Evolutionary conservation across 2,329 filamentous ascomycete species (phyloP).

Genomic region (Cyanodermella asteris): DNA sequence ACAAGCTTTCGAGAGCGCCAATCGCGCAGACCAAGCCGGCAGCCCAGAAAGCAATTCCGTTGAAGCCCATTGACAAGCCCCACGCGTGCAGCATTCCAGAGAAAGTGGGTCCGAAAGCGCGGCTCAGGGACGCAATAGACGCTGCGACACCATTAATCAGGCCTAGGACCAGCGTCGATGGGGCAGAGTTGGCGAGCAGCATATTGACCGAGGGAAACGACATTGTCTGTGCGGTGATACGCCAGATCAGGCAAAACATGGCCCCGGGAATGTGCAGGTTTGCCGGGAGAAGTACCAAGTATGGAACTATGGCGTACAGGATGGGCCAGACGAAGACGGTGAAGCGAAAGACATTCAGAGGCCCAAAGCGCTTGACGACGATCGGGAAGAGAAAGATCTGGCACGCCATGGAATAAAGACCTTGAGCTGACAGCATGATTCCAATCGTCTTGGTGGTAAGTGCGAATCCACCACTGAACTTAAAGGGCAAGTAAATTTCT

Average conservation of each 20-base stretch:
- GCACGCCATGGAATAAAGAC: constrained; percentile 69
- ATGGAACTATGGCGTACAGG: constrained; percentile 72
- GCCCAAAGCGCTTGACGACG: constrained; percentile 52
- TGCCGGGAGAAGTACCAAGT: constrained; percentile 64
- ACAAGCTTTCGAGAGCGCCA: constrained; percentile 54
- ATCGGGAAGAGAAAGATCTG: constrained; percentile 69
- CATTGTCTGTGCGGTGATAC: constrained; percentile 79
- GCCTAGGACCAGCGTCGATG: constrained; percentile 63
- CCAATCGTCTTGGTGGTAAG: constrained; percentile 69
- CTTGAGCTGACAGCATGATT: constrained; percentile 70
- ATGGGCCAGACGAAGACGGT: constrained; percentile 66
- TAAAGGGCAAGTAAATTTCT: constrained; percentile 50
- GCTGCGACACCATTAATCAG: constrained; percentile 84
- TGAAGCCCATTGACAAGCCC: constrained; percentile 60
- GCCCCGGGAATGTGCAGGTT: constrained; percentile 50
- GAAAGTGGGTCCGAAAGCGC: constrained; percentile 71
- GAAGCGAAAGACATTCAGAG: constrained; percentile 60
- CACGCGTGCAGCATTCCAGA: constrained; percentile 68
- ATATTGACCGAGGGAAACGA: constrained; percentile 82
- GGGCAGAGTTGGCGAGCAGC: constrained; percentile 70
- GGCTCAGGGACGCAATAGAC: constrained; percentile 70
- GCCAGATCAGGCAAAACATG: constrained; percentile 62
- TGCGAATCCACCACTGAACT: constrained; percentile 70
- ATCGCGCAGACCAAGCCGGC: constrained; percentile 53
- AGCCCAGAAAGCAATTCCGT: constrained; percentile 84